phyloP scores from a whole-genome alignment of 805 yeast species.

The Candida nonsorbophila region DNA sequence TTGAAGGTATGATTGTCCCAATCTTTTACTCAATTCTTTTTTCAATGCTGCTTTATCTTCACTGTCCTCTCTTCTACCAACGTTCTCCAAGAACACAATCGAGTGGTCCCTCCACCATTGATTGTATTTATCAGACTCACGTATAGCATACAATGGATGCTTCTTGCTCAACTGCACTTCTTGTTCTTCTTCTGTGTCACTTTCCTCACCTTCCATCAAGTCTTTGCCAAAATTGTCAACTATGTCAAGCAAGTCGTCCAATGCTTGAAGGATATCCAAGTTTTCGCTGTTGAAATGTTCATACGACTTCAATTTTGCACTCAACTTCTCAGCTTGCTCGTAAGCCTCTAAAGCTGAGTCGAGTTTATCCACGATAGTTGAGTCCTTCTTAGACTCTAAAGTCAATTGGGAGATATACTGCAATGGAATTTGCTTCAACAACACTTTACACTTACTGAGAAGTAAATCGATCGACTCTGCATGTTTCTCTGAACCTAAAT shows the following conservation, averaged over 20 bases:
- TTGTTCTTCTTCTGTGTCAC: constrained; percentile 29
- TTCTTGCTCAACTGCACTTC: constrained; percentile 22
- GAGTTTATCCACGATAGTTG: constrained; percentile 33
- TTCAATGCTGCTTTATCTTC: constrained; percentile 16
- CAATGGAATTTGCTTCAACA: constrained; percentile 55
- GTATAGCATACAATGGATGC: constrained; percentile 53
- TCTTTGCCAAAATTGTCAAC: constrained; percentile 12
- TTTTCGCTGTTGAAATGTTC: constrained; percentile 34
- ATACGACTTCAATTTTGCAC: constrained; percentile 17
- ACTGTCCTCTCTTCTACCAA: constrained; percentile 12
- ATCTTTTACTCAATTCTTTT: constrained; percentile 37
- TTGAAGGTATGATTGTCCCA: constrained; percentile 61
- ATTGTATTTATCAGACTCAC: constrained; percentile 40
- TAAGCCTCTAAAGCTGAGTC: constrained; percentile 44
- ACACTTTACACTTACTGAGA: constrained; percentile 51
- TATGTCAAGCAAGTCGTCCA: constrained; percentile 67
- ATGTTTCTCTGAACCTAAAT: constrained; percentile 48
- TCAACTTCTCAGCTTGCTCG: constrained; percentile 34
- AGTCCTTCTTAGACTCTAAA: constrained; percentile 31
- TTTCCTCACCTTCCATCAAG: constrained; percentile 15
- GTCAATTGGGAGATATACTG: constrained; percentile 50
- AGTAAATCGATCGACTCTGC: constrained; percentile 43
- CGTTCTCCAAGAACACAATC: constrained; percentile 22
- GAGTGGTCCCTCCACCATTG: constrained; percentile 53
- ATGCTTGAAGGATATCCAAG: constrained; percentile 49